Evolutionary conservation across 805 yeast species (phyloP), one percentile per base, ranked within the genome.

Genomic region (Yarrowia sp.): DNA sequence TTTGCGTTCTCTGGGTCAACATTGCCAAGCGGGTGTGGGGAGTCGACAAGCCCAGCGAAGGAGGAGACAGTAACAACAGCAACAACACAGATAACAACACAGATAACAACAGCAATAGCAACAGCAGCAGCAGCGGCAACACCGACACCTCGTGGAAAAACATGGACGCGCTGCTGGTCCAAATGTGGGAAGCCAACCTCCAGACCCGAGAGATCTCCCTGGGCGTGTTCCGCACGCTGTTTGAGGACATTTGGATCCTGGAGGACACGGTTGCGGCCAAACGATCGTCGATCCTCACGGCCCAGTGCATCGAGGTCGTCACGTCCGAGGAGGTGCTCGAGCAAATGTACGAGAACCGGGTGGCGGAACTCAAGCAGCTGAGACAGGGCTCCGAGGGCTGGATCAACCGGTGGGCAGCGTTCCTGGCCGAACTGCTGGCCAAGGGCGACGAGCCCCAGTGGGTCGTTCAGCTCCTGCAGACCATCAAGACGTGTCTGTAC

Each of bases 1-100:
- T 93, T 47, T 96, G 98, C 14, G 89, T 86, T 71, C 78, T 95
- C 33, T 93, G 98, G 98, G 97, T 91, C 0, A 88, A 90, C 49
- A 81, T 95, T 9, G 96, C 97, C 12, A 95, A 95, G 74, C 83
- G 97, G 68, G 83, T 87, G 38, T 95, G 99, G 99, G 97, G 98
- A 17, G 81, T 85, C 10, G 75, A 74, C 68, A 64, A 71, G 70
- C 70, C 38, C 70, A 47, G 5, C 52, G 69, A 36, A 39, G 38
- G 50, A 36, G 71, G 56, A 49, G 40, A 42, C 39, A 9, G 30
- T 1, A 38, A 19, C 60, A 53, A 20, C 52, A 30, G 17, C 42
- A 38, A 13, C 34, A 15, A 39, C 34, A 14, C 46, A 13, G 9
- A 12, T 36, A 36, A 19, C 34, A 38, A 58, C 40, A 58, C 46